Conservation (phyloP, 345 rosid genomes). For the Barbarea vulgaris region DNA sequence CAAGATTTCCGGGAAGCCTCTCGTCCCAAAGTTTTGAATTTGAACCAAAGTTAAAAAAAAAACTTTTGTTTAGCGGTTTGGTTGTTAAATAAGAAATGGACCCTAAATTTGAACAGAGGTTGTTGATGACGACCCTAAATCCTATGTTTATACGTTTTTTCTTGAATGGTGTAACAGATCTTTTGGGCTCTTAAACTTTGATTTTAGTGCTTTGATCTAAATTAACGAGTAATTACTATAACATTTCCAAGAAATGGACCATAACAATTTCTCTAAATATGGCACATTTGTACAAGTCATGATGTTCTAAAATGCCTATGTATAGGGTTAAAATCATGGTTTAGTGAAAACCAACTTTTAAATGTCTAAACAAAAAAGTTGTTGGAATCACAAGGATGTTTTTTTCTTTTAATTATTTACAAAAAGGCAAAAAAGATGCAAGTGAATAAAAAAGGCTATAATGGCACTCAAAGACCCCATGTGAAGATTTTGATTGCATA, state of each 20-base stretch:
- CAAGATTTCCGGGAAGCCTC: conserved; percentile 39
- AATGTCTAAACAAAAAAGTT: conserved; percentile 4
- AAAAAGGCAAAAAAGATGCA: conserved; percentile 12
- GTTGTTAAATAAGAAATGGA: conserved; percentile 20
- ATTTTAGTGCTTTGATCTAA: background rate
- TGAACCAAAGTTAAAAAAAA: background rate
- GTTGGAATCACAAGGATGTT: conserved; percentile 5
- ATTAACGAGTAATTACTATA: background rate
- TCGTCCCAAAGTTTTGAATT: background rate
- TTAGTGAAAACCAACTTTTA: conserved; percentile 6
- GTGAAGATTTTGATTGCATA: conserved; percentile 39
- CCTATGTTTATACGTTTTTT: conserved; percentile 26
- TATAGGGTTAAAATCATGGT: conserved; percentile 12
- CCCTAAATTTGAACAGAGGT: conserved; percentile 30
- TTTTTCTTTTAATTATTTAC: background rate
- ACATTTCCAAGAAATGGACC: conserved; percentile 15
- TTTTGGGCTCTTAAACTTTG: conserved; percentile 37
- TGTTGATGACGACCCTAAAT: conserved; percentile 7
- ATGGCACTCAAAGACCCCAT: conserved; percentile 39
- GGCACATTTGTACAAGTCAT: background rate
- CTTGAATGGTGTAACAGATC: conserved; percentile 37
- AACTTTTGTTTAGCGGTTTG: conserved; percentile 14
- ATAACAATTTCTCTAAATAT: conserved; percentile 18
- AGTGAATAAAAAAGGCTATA: conserved; percentile 17
- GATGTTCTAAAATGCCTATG: background rate